Evolutionary conservation across 495 filamentous ascomycete genomes (phyloP).

Genomic region (Extremus antarcticus): DNA sequence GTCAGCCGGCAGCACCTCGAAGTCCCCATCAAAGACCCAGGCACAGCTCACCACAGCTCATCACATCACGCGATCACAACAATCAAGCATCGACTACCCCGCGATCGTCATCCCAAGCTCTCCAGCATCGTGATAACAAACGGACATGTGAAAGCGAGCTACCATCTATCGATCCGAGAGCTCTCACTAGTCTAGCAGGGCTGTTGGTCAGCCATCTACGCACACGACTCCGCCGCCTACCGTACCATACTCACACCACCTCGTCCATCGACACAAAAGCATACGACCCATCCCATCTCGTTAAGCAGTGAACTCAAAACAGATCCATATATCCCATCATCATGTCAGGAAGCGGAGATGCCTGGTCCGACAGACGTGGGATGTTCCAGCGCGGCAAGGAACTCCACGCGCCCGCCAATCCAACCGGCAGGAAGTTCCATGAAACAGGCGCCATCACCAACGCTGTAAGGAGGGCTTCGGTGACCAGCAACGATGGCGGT

Average conservation of each 20-base stretch:
- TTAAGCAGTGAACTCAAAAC: background rate
- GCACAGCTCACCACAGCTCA: too few relatives aligned
- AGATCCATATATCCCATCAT: background rate
- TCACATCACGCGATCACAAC: background rate
- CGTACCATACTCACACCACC: background rate
- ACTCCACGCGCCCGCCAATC: constrained; percentile 4
- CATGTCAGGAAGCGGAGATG: background rate
- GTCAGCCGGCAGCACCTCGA: too few relatives aligned
- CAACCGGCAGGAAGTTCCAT: background rate
- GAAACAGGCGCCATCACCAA: constrained; percentile 5
- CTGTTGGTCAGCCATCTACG: background rate
- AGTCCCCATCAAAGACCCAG: too few relatives aligned
- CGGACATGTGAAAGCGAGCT: background rate
- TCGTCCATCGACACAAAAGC: too few relatives aligned
- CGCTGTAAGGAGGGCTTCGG: constrained; percentile 10
- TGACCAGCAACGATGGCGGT: constrained; percentile 1
- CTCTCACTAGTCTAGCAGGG: background rate
- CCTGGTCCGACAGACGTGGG: constrained; percentile 16
- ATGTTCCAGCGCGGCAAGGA: constrained; percentile 18
- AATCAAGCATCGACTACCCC: background rate
- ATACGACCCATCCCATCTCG: background rate
- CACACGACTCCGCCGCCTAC: background rate
- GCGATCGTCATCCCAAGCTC: background rate
- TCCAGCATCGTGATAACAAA: background rate
- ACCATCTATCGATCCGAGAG: background rate